Evolutionary conservation across 164 flowering plant species (phyloP), one percentile per base, ranked within the genome.

Genomic region (Kalanchoe fedtschenkoi): DNA sequence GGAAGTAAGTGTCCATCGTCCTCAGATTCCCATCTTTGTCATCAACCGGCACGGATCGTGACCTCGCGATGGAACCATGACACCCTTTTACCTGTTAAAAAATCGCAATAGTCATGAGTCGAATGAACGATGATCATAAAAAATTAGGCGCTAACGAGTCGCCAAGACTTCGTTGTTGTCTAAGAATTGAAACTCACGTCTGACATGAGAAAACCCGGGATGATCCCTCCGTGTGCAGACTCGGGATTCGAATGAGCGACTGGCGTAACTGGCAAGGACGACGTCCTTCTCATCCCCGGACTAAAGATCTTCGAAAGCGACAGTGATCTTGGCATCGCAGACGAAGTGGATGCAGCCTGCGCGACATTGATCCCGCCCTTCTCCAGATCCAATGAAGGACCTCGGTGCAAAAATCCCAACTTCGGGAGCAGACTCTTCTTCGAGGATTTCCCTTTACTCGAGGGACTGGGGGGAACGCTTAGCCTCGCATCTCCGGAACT

Each of bases 11-110:
- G 60, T 90, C 88, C 75, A 66, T 77, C 71, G 80, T 78, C 74
- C 68, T 82, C 39, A 81, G 56, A 60, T 77, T 73, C 67, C 56
- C 57, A 13, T 77, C 81, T 71, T 81, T 84, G 55, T 69, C 64
- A 63, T 76, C 67, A 62, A 74, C 77, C 58, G 99, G 96, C 29
- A 84, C 87, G 30, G 99, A 95, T 60, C 81, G 82, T 28, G 99
- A 95, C 55, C 99, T 86, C 30, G 83, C 71, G n/a, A 95, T 88
- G 22, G 28, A 47, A 21, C 54, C 54, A 28, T 62, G 75, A 37
- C 58, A 63, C 62, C 62, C 88, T 72, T 74, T 82, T 60, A 68
- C 74, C 95, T 89, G 78, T 70, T 66, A 63, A 64, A 30, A 17
- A 34, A 33, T 1, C 7, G 32, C 11, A 19, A 22, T 47, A 22